phyloP scores from a whole-genome alignment of 306 rosid genomes.

The Vigna reflexopilosa region DNA sequence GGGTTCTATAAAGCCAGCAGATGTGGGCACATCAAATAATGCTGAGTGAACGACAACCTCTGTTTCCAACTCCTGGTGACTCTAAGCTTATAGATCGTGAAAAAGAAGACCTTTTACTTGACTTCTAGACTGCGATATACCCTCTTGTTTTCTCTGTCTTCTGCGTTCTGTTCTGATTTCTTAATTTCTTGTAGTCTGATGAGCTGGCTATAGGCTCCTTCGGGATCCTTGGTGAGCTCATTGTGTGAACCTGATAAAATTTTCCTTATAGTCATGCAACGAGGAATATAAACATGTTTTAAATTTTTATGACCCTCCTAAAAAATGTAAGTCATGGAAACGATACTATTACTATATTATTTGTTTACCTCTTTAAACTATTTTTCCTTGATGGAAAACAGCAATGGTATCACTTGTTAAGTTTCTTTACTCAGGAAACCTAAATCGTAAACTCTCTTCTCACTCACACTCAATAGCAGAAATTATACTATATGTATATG shows the following conservation, averaged over 20 bases:
- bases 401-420: slow-evolving; percentile 59
- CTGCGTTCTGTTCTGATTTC: slow-evolving; percentile 42
- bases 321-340: not conserved
- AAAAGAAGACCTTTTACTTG: slow-evolving; percentile 53
- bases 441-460: too few species aligned
- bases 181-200: slow-evolving; percentile 63
- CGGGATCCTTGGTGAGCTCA: slow-evolving; percentile 61
- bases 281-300: not conserved
- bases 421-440: too few species aligned
- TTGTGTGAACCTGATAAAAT: slow-evolving; percentile 64
- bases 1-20: slow-evolving; percentile 43
- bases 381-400: slow-evolving; percentile 68
- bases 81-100: slow-evolving; percentile 59
- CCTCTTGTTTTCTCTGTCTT: slow-evolving; percentile 51
- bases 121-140: slow-evolving; percentile 53
- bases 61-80: slow-evolving; percentile 60
- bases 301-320: not conserved
- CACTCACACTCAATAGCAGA: too few species aligned
- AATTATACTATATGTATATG: too few species aligned
- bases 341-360: slow-evolving; percentile 1
- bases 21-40: slow-evolving; percentile 36
- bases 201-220: slow-evolving; percentile 74
- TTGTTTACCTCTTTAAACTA: slow-evolving; percentile 66
- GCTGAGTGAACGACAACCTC: slow-evolving; percentile 48
- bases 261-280: slow-evolving; percentile 21